Evolutionary conservation across 768 basidiomycete species (phyloP).

Genomic region (Tulasnella sp.): DNA sequence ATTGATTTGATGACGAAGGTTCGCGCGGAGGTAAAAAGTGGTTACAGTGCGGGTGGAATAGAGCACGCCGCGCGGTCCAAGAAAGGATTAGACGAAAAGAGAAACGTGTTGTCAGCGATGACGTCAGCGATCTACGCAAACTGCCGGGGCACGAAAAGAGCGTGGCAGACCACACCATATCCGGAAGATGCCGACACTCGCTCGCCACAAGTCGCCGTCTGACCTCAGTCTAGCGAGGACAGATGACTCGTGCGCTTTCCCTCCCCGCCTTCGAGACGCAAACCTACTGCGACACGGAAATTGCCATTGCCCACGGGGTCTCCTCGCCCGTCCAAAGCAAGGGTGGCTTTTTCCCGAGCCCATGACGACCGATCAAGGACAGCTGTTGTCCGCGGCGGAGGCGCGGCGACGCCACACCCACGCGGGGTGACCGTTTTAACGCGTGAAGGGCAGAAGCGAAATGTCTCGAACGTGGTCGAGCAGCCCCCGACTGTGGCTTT

Average conservation of each 20-base stretch:
- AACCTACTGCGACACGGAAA: constrained; percentile 11
- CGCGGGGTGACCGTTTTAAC: background rate
- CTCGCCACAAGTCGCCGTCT: background rate
- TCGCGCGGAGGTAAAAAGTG: background rate
- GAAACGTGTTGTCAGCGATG: background rate
- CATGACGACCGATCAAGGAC: constrained; percentile 5
- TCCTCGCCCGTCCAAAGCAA: background rate
- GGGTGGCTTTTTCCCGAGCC: constrained; percentile 4
- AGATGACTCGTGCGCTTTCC: background rate
- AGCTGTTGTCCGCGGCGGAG: background rate
- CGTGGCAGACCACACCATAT: constrained; percentile 8
- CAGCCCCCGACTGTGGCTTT: background rate
- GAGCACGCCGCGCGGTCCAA: background rate
- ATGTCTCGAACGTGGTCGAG: background rate
- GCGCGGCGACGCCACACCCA: background rate
- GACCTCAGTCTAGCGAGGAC: constrained; percentile 1
- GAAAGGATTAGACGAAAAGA: constrained; percentile 1
- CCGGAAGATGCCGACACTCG: background rate
- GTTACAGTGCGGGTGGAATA: background rate
- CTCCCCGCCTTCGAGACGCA: background rate
- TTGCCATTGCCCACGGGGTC: constrained; percentile 8
- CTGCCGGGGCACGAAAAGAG: background rate
- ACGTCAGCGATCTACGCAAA: constrained; percentile 5
- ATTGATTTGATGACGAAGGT: background rate
- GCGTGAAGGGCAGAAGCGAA: background rate